Evolutionary conservation across 352 stramenopile genomes (phyloP).

Genomic region (Globisporangium acanthophoron): DNA sequence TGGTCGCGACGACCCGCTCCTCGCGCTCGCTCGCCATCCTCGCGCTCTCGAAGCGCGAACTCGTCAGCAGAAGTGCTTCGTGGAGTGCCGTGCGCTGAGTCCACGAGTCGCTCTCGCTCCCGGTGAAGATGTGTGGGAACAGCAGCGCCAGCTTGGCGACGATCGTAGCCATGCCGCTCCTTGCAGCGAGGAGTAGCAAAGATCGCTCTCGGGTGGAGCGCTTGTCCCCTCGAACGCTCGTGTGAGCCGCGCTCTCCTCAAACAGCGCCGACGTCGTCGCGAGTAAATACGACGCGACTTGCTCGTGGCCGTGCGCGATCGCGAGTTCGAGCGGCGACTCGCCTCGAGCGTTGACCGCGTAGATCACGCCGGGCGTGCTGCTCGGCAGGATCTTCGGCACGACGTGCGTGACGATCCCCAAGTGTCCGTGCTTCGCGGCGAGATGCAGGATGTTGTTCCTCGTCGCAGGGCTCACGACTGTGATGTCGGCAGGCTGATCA

Average conservation of each 20-base stretch:
- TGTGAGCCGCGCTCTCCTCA: slow-evolving; percentile 1
- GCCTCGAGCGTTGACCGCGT: slow-evolving; percentile 18
- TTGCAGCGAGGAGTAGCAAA: slow-evolving; percentile 45
- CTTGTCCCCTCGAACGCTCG: slow-evolving; percentile 1
- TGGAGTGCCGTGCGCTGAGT: slow-evolving; percentile 41
- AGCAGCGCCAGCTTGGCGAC: slow-evolving; percentile 49
- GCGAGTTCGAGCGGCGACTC: slow-evolving; percentile 47
- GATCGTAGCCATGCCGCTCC: slow-evolving; percentile 27
- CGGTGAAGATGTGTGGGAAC: slow-evolving; percentile 33
- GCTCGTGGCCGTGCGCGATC: slow-evolving; percentile 36
- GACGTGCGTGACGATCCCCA: slow-evolving; percentile 45
- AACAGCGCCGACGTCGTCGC: slow-evolving; percentile 49
- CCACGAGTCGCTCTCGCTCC: slow-evolving; percentile 36
- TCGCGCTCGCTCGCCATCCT: neutral
- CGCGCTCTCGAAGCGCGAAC: slow-evolving; percentile 15
- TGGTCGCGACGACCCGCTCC: slow-evolving; percentile 20
- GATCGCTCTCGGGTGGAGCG: slow-evolving; percentile 23
- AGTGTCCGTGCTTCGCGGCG: slow-evolving; percentile 37
- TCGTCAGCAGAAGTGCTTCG: slow-evolving; percentile 29
- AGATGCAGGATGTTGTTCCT: slow-evolving; percentile 48
- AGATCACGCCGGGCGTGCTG: slow-evolving; percentile 20
- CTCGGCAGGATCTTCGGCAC: slow-evolving; percentile 30
- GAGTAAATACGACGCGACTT: slow-evolving; percentile 50
- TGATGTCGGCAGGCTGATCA: slow-evolving; percentile 36
- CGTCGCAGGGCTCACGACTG: slow-evolving; percentile 15